These are phyloP conservation scores for Begonia fuchsioides DNA, from an alignment of 306 rosid species.

Conservation along the genomic window DNA sequence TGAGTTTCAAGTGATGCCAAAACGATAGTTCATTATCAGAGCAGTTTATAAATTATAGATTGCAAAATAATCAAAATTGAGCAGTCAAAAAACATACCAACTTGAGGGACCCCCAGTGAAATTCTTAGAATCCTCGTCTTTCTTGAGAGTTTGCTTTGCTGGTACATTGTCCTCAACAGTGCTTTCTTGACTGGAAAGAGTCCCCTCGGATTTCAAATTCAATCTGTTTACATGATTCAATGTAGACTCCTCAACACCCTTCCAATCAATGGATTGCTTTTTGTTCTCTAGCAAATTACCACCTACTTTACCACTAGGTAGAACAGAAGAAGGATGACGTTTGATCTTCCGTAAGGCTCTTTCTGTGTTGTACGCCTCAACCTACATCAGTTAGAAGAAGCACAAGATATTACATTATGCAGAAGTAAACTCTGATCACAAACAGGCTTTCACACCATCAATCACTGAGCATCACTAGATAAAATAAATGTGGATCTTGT, in stretches of 20 bases:
- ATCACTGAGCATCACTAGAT: too few species aligned
- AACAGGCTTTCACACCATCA: too few species aligned
- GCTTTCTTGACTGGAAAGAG: constrained; percentile 7
- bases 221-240: constrained; percentile 12
- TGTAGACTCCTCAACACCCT: constrained; percentile 11
- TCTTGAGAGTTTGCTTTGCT: constrained; percentile 23
- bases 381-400: constrained; percentile 24
- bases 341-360: constrained; percentile 64
- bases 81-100: constrained; percentile 39
- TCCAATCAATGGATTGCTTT: constrained; percentile 21
- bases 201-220: constrained; percentile 23
- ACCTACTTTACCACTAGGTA: constrained; percentile 22
- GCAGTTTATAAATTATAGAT: constrained; percentile 1
- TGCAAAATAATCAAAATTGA: constrained; percentile 11
- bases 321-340: constrained; percentile 32
- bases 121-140: constrained; percentile 25
- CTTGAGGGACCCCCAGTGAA: constrained; percentile 69
- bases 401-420: not conserved
- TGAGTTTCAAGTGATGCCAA: too few species aligned
- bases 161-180: constrained; percentile 23
- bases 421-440: too few species aligned
- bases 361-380: constrained; percentile 41
- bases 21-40: too few species aligned
- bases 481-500: too few species aligned
- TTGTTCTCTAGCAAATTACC: constrained; percentile 14